phyloP scores from a whole-genome alignment of 306 rosid genomes.

The Delonix regia region DNA sequence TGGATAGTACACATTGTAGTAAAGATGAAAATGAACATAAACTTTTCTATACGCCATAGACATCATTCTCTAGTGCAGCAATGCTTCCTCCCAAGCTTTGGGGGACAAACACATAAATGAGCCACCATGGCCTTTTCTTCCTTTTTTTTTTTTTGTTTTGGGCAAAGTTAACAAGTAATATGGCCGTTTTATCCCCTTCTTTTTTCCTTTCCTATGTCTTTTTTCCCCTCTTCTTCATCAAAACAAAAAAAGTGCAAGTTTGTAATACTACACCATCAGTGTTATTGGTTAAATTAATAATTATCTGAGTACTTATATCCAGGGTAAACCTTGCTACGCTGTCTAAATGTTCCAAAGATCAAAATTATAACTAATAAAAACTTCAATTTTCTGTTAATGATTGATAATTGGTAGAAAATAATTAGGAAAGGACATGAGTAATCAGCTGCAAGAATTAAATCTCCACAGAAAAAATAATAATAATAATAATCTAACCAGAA shows the following conservation, averaged over 20 bases:
- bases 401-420: not conserved
- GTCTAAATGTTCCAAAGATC: constrained; percentile 29
- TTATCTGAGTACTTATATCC: constrained; percentile 1
- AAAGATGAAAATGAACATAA: constrained; percentile 4
- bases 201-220: constrained; percentile 20
- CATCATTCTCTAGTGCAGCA: not conserved
- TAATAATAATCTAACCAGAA: constrained; percentile 24
- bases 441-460: constrained; percentile 19
- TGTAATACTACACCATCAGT: not conserved
- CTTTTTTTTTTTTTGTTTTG: not conserved
- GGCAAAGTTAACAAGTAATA: not conserved
- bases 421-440: not conserved
- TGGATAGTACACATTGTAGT: not conserved
- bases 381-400: not conserved
- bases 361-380: constrained; percentile 1
- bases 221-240: not conserved
- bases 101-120: constrained; percentile 20
- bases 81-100: not conserved
- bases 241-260: not conserved
- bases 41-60: constrained; percentile 21
- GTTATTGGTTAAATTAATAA: not conserved
- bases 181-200: not conserved
- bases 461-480: not conserved
- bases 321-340: constrained; percentile 4
- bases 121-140: constrained; percentile 12